Evolutionary conservation across 768 basidiomycete genomes (phyloP), one percentile per base, ranked within the genome.

Genomic region (Mycena belliarum): DNA sequence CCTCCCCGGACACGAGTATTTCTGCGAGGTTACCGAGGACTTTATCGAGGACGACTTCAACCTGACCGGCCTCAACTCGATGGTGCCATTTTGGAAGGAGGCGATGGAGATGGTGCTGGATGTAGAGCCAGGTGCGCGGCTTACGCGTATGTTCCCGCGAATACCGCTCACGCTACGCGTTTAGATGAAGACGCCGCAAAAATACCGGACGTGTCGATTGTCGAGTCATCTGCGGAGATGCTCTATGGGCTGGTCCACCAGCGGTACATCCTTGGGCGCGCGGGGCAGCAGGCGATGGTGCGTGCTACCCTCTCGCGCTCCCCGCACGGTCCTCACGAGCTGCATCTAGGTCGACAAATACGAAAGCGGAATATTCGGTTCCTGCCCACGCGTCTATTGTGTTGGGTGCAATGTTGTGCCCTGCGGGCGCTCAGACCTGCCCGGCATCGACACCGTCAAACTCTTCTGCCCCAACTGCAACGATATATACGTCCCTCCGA

Each of bases 1-100:
- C 38, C 77, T 96, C 49, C 93, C 93, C 12, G 92, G 92, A 41
- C 95, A 98, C 73, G 95, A 98, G 75, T 98, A 97, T 78, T 98
- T 97, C 71, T 95, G 93, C 73, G 95, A 97, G 76, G 95, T 98
- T 45, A 88, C 93, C 57, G 95, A 97, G 70, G 97, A 99, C 71
- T 99, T 98, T 74, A 98, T 99, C 72, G 94, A 98, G 72, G 97
- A 99, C 75, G 93, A 98, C 70, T 99, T 99, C 79, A 99, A 99
- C 76, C 79, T 99, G 37, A 99, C 97, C 6, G 97, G 97, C 7
- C 75, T 99, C 71, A 96, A 95, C 69, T 83, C 83, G 29, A 87
- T 95, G 87, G 97, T 98, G 18, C 97, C 97, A 9, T 99, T 99
- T 71, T 99, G 96, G 94, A 98, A 98, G 72, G 97, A 99, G 72